phyloP scores from a whole-genome alignment of 345 rosid genomes.

The Rhodomyrtus tomentosa region DNA sequence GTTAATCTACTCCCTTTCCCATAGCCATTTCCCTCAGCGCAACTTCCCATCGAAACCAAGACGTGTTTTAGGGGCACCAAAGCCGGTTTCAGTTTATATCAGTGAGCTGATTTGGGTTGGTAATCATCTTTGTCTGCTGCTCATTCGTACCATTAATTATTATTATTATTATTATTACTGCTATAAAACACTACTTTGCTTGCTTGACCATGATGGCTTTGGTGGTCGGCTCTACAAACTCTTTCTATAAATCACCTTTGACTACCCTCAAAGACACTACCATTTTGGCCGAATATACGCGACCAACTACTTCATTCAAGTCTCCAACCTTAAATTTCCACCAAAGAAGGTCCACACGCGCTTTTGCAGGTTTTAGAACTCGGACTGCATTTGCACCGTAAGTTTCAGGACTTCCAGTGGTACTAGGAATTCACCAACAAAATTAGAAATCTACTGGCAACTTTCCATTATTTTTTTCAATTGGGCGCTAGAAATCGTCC shows the following conservation, averaged over 20 bases:
- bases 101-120: background rate
- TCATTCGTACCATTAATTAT: too few relatives aligned
- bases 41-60: background rate
- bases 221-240: background rate
- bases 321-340: background rate
- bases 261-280: background rate
- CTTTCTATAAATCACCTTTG: background rate
- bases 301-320: background rate
- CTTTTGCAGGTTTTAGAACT: too few relatives aligned
- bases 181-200: background rate
- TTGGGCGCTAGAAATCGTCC: too few relatives aligned
- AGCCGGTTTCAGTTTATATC: background rate
- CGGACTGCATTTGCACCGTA: too few relatives aligned
- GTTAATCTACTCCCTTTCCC: background rate
- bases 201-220: background rate
- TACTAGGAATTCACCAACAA: too few relatives aligned
- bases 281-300: background rate
- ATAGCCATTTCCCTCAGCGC: background rate
- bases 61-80: background rate
- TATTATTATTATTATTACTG: background rate
- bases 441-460: too few relatives aligned
- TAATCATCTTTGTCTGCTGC: background rate
- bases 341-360: background rate
- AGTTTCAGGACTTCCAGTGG: too few relatives aligned
- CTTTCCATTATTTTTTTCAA: too few relatives aligned